Evolutionary conservation across 495 filamentous ascomycete species (phyloP).

Genomic region (Pseudoneurospora amorphoporcata): DNA sequence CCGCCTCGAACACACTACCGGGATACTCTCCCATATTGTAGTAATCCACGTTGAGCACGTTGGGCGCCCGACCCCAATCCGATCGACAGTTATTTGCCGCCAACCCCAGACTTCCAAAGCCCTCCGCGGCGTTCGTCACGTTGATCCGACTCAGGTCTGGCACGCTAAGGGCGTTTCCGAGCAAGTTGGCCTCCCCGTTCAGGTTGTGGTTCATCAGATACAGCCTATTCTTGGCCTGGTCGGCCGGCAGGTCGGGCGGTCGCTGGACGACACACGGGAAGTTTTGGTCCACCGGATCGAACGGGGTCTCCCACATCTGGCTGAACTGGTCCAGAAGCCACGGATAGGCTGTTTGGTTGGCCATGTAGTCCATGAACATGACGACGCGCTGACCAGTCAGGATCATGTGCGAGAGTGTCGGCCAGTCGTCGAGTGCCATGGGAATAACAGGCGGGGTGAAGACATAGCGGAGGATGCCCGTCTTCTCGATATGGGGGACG

Average conservation of each 20-base stretch:
- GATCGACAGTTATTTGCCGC: conserved; percentile 59
- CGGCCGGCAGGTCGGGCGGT: conserved; percentile 47
- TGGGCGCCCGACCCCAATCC: conserved; percentile 64
- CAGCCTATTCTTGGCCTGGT: conserved; percentile 50
- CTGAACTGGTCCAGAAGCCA: conserved; percentile 68
- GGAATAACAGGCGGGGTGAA: conserved; percentile 60
- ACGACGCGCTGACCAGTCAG: conserved; percentile 42
- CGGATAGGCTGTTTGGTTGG: conserved; percentile 65
- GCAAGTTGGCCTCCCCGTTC: conserved; percentile 59
- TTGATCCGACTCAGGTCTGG: conserved; percentile 60
- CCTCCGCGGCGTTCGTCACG: conserved; percentile 57
- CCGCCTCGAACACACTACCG: conserved; percentile 88
- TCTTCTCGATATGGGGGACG: conserved; percentile 44
- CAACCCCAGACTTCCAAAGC: conserved; percentile 58
- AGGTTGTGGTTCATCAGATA: conserved; percentile 93
- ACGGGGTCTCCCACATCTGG: conserved; percentile 69
- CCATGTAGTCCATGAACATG: conserved; percentile 66
- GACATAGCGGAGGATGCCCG: conserved; percentile 57
- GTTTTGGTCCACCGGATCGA: conserved; percentile 49
- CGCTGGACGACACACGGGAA: conserved; percentile 65
- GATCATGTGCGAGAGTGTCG: conserved; percentile 72
- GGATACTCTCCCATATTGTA: conserved; percentile 58
- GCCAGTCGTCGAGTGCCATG: conserved; percentile 72
- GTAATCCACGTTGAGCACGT: conserved; percentile 83
- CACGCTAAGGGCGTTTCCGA: conserved; percentile 53